Evolutionary conservation across 805 yeast genomes (phyloP).

Genomic region (Starmerella roubikii): DNA sequence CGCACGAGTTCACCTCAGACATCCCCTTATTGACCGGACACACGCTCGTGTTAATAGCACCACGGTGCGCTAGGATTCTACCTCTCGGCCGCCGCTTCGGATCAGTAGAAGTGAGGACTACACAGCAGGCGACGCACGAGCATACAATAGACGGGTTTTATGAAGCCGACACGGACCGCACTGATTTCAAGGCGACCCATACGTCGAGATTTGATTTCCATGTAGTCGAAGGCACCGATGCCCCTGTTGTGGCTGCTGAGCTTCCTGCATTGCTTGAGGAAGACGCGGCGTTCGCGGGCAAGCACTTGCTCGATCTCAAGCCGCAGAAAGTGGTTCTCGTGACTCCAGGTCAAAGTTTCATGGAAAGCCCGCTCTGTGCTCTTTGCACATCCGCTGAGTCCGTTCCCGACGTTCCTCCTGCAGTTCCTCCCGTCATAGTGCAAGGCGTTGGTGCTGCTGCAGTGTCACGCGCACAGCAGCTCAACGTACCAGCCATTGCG

Average conservation of each 20-base stretch:
- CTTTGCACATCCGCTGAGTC: conserved; percentile 1
- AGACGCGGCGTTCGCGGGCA: conserved; percentile 15
- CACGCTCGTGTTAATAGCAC: conserved; percentile 10
- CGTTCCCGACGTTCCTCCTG: conserved; percentile 9
- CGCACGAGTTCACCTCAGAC: conserved; percentile 1
- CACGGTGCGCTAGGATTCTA: conserved; percentile 5
- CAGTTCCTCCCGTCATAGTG: conserved; percentile 23
- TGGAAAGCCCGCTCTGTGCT: conserved; percentile 7
- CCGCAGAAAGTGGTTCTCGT: conserved; percentile 8
- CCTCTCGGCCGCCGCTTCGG: not conserved
- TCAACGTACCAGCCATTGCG: conserved; percentile 18
- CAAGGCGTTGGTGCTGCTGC: conserved; percentile 26
- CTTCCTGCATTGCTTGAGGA: conserved; percentile 13
- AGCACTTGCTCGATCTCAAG: conserved; percentile 3
- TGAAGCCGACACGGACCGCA: conserved; percentile 7
- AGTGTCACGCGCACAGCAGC: conserved; percentile 20
- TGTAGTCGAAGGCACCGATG: conserved; percentile 2
- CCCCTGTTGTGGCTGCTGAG: conserved; percentile 1
- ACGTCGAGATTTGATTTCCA: not conserved
- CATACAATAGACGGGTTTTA: conserved; percentile 3
- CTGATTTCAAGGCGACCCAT: conserved; percentile 1
- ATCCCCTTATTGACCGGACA: not conserved
- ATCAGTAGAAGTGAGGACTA: not conserved
- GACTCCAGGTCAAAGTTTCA: conserved; percentile 18
- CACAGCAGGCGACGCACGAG: not conserved